phyloP scores from a whole-genome alignment of 495 filamentous ascomycete species.

The Penicillium pulvis region DNA sequence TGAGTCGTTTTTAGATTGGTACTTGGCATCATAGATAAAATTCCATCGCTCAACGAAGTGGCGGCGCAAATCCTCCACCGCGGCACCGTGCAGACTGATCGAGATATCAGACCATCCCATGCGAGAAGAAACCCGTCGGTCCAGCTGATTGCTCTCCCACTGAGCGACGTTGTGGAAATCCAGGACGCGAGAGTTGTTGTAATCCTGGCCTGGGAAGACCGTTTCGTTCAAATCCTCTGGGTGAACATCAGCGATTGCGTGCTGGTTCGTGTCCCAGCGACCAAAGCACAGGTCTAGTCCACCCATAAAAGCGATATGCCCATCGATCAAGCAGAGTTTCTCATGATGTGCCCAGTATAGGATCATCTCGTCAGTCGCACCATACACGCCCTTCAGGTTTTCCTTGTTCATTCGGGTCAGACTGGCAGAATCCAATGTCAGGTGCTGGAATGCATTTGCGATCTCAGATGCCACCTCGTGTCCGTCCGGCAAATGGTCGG shows the following conservation, averaged over 20 bases:
- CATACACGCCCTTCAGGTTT: conserved; percentile 75
- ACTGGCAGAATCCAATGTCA: conserved; percentile 52
- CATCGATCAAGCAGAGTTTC: conserved; percentile 86
- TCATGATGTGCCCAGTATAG: conserved; percentile 97
- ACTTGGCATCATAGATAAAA: conserved; percentile 86
- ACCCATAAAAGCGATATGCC: conserved; percentile 86
- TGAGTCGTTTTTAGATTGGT: conserved; percentile 61
- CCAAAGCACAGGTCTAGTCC: conserved; percentile 63
- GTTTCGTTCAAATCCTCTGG: conserved; percentile 71
- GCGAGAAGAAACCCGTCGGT: conserved; percentile 73
- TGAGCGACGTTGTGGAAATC: conserved; percentile 86
- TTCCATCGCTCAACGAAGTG: conserved; percentile 94
- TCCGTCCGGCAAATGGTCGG: conserved; percentile 81
- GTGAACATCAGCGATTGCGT: conserved; percentile 85
- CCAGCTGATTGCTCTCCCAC: conserved; percentile 85
- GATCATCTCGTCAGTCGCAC: conserved; percentile 75
- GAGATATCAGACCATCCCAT: conserved; percentile 97
- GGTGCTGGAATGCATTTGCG: conserved; percentile 50
- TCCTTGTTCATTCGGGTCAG: conserved; percentile 64
- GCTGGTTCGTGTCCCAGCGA: conserved; percentile 66
- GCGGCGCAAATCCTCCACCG: conserved; percentile 71
- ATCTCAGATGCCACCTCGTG: conserved; percentile 56
- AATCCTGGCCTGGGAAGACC: conserved; percentile 91
- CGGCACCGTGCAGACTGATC: conserved; percentile 76
- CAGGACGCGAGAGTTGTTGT: conserved; percentile 85